These are phyloP conservation scores for Cercospora sp. DNA, from an alignment of 2,329 filamentous ascomycete genomes.

Conservation along the genomic window DNA sequence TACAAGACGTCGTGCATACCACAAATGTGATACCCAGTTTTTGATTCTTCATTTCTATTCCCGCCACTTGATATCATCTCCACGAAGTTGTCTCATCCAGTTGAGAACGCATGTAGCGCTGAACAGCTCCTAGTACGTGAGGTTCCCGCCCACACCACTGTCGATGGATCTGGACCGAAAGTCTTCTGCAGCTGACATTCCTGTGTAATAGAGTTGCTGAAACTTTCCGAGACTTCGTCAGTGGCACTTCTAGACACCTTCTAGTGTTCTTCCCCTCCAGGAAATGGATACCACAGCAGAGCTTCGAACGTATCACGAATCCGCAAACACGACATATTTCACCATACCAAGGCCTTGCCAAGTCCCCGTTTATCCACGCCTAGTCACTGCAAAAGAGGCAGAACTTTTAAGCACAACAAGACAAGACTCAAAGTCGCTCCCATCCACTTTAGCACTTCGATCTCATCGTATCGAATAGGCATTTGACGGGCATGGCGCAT, in stretches of 20 bases:
- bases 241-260: background rate
- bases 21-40: constrained; percentile 18
- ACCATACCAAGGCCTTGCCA: background rate
- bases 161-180: no score
- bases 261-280: background rate
- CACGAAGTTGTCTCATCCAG: no score
- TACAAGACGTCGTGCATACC: constrained; percentile 19
- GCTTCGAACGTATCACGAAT: background rate
- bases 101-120: background rate
- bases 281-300: background rate
- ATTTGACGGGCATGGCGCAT: background rate
- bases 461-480: background rate
- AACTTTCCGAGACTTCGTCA: background rate
- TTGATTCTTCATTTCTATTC: background rate
- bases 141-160: background rate
- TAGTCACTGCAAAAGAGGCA: background rate
- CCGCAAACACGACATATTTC: background rate
- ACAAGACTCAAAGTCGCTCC: background rate
- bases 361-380: background rate
- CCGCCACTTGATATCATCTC: background rate
- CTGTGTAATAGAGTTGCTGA: background rate
- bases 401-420: background rate
- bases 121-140: background rate
- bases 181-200: background rate
- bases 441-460: background rate